These are phyloP conservation scores for Ordospora pajunii DNA, from an alignment of 371 early-diverging fungal genomes.

Conservation along the genomic window DNA sequence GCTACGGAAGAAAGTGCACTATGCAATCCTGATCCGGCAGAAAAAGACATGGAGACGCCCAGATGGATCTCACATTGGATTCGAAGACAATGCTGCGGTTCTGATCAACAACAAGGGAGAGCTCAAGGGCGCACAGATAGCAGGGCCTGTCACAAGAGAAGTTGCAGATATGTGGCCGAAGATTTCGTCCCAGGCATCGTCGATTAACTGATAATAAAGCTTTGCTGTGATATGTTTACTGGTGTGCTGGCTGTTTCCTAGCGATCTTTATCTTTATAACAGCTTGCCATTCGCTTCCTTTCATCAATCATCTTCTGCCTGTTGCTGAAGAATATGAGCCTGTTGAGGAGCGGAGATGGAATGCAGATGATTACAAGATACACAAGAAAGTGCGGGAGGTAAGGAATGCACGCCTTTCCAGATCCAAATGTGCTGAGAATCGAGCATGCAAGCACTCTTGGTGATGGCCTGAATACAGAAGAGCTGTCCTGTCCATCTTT, in stretches of 20 bases:
- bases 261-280: neutral
- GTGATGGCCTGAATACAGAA: neutral
- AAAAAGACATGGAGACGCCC: slow-evolving; percentile 95
- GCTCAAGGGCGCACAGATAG: slow-evolving; percentile 98
- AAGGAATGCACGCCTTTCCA: slow-evolving; percentile 69
- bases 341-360: slow-evolving; percentile 10
- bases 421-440: slow-evolving; percentile 70
- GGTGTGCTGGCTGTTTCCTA: neutral
- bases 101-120: slow-evolving; percentile 98
- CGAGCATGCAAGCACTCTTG: slow-evolving; percentile 63
- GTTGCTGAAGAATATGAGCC: neutral
- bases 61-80: slow-evolving; percentile 96
- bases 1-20: slow-evolving; percentile 97
- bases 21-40: slow-evolving; percentile 96
- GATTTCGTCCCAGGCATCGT: slow-evolving; percentile 77
- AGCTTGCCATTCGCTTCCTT: neutral
- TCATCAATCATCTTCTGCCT: neutral
- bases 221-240: neutral
- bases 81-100: slow-evolving; percentile 92
- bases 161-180: slow-evolving; percentile 99
- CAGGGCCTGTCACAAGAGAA: slow-evolving; percentile 99
- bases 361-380: slow-evolving; percentile 1
- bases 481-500: neutral
- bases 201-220: slow-evolving; percentile 36
- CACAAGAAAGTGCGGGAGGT: slow-evolving; percentile 68